These are phyloP conservation scores for Petasospora fabianii DNA, from an alignment of 1,139 yeast species.

Conservation along the genomic window DNA sequence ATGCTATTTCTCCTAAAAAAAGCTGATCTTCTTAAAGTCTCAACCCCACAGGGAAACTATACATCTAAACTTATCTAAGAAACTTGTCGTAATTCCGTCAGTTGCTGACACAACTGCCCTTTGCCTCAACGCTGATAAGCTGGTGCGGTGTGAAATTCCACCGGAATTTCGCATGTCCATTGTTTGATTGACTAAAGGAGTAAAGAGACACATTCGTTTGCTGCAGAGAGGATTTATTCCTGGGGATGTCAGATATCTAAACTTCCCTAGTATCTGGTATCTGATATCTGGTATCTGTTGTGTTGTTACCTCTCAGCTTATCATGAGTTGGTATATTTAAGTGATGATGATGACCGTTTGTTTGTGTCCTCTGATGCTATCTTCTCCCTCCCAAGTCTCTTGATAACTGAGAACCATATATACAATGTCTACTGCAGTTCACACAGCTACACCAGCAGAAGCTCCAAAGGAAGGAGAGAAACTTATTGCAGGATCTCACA, in stretches of 20 bases:
- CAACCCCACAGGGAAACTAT: too few relatives aligned
- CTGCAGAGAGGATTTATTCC: not conserved
- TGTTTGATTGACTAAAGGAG: constrained; percentile 6
- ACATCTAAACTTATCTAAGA: not conserved
- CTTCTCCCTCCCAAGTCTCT: too few relatives aligned
- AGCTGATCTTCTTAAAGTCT: too few relatives aligned
- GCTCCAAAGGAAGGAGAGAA: constrained; percentile 15
- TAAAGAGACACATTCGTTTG: constrained; percentile 2
- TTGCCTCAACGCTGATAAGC: constrained; percentile 8
- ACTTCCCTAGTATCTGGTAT: too few relatives aligned
- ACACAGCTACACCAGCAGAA: constrained; percentile 8
- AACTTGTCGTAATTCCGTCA: not conserved
- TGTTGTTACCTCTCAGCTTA: too few relatives aligned
- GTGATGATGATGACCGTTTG: too few relatives aligned
- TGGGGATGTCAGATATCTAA: not conserved
- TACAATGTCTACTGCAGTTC: constrained; percentile 9
- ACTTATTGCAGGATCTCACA: constrained; percentile 47
- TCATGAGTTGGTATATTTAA: too few relatives aligned
- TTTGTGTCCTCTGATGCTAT: too few relatives aligned
- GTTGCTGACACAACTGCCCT: constrained; percentile 1
- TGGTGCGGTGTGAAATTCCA: constrained; percentile 2
- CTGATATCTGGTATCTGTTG: too few relatives aligned
- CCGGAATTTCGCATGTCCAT: constrained; percentile 11
- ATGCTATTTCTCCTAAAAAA: too few relatives aligned
- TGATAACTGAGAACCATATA: too few relatives aligned